Percentiles rank a stretch among this genome's conserved stretches.
Conservation (phyloP, 208 protist species). For the Leishmania guyanensis region DNA sequence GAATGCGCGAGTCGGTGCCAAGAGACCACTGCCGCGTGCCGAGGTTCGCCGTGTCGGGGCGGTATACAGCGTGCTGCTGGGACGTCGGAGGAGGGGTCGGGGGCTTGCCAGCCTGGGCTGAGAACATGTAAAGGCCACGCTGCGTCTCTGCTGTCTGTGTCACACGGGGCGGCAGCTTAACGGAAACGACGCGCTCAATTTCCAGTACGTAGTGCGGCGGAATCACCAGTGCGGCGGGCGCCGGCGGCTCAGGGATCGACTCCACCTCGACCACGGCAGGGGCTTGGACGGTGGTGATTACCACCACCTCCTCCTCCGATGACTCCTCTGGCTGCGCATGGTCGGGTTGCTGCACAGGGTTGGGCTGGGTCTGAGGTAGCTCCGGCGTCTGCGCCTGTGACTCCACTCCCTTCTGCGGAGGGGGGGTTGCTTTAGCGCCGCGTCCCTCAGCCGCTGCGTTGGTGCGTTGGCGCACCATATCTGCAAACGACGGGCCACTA, state of each 20-base stretch:
- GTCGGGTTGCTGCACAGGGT: not conserved
- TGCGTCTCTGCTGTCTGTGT: slow-evolving; percentile 30
- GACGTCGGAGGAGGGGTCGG: slow-evolving; percentile 29
- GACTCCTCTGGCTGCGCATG: slow-evolving; percentile 23
- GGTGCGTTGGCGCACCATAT: slow-evolving; percentile 52
- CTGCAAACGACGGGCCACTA: slow-evolving; percentile 64
- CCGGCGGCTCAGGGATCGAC: slow-evolving; percentile 35
- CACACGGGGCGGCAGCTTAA: slow-evolving; percentile 46
- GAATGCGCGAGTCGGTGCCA: slow-evolving; percentile 29
- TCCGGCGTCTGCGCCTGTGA: not conserved
- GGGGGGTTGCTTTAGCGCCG: slow-evolving; percentile 15
- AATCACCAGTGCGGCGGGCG: slow-evolving; percentile 27
- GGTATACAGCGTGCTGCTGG: slow-evolving; percentile 50
- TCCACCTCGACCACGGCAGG: slow-evolving; percentile 41
- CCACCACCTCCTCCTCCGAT: slow-evolving; percentile 18
- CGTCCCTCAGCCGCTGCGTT: slow-evolving; percentile 14
- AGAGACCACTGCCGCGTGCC: slow-evolving; percentile 29
- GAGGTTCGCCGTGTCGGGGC: slow-evolving; percentile 45
- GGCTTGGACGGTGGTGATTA: slow-evolving; percentile 21
- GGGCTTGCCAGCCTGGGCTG: slow-evolving; percentile 54
- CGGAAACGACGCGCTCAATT: slow-evolving; percentile 53
- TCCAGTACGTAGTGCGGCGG: slow-evolving; percentile 67
- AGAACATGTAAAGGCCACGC: slow-evolving; percentile 47
- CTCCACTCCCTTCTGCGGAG: slow-evolving; percentile 8
- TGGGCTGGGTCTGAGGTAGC: slow-evolving; percentile 4